These are phyloP conservation scores for Malassezia equina DNA, from an alignment of 1,284 basidiomycete species.

Conservation along the genomic window DNA sequence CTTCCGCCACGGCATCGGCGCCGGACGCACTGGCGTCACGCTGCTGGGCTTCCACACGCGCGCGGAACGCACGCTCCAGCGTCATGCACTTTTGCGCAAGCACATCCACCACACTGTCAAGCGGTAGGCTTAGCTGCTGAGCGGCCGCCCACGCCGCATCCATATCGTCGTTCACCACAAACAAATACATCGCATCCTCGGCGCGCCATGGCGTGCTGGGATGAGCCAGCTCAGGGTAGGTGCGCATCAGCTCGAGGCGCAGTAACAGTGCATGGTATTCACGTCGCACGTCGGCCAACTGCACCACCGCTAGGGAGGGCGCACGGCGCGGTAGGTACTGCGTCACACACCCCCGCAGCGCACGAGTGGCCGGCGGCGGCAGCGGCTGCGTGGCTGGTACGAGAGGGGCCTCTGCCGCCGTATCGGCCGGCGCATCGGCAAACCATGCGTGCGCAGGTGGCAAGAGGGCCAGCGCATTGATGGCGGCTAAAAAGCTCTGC, in stretches of 20 bases:
- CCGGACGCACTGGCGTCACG: slow-evolving; percentile 1
- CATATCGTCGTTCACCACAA: slow-evolving; percentile 69
- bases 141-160: slow-evolving; percentile 71
- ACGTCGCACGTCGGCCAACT: slow-evolving; percentile 69
- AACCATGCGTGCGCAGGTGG: slow-evolving; percentile 78
- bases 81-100: slow-evolving; percentile 66
- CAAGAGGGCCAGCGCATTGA: slow-evolving; percentile 77
- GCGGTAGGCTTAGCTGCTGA: slow-evolving; percentile 66
- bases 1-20: neutral
- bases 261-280: slow-evolving; percentile 73
- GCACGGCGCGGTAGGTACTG: slow-evolving; percentile 61
- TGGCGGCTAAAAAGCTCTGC: slow-evolving; percentile 68
- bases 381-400: too few species aligned
- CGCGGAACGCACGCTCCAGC: slow-evolving; percentile 11
- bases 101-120: slow-evolving; percentile 71
- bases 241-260: slow-evolving; percentile 63
- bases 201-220: slow-evolving; percentile 27
- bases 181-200: slow-evolving; percentile 62
- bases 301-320: slow-evolving; percentile 58
- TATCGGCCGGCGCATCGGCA: slow-evolving; percentile 45
- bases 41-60: slow-evolving; percentile 13
- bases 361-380: slow-evolving; percentile 11
- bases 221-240: slow-evolving; percentile 53
- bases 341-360: slow-evolving; percentile 55
- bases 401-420: slow-evolving; percentile 4